Evolutionary conservation across 1,284 basidiomycete species (phyloP), one percentile per base, ranked within the genome.

Genomic region (Rugosomyces carneus): DNA sequence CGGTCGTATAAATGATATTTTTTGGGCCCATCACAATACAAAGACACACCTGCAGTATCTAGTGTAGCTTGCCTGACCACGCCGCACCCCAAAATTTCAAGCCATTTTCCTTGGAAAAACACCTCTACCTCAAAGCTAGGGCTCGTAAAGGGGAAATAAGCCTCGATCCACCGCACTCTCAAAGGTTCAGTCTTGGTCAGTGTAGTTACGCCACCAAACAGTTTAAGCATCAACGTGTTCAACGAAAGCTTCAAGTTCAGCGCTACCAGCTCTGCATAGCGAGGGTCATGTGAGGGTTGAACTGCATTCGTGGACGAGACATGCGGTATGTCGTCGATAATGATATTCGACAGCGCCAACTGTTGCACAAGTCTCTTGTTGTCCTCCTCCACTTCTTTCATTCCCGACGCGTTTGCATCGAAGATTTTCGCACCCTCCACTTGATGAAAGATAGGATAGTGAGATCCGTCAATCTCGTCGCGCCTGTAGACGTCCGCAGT

Each of bases 381-480:
- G 52, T 84, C 80, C 50, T 76, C 73, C 49, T 77, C 66, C 16
- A 88, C 72, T 48, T 84, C 79, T 38, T 71, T 67, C 68, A 83
- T 71, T 1, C 75, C 75, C 1, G 65, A 57, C 38, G 71, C 52
- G 54, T 76, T 71, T 44, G 76, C 69, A 37, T 72, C 67, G 55
- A 89, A 93, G 41, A 97, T 81, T 36, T 83, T 75, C 16, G 94
- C 93, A 24, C 95, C 96, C 65, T 99, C 96, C 72, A 97, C 93
- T 68, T 99, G 96, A 68, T 99, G 96, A 65, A 99, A 99, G 37
- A 97, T 89, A 15, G 96, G 96, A 65, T 98, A 98, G 66, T 99
- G 96, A 8, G 87, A 90, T 16, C 81, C 78, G 69, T 99, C 96
- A 54, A 99, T 99, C 68, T 99, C 96, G 77, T 99, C 96, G 54